Evolutionary conservation across 2,329 filamentous ascomycete genomes (phyloP).

Genomic region (Decorospora gaudefroyi): DNA sequence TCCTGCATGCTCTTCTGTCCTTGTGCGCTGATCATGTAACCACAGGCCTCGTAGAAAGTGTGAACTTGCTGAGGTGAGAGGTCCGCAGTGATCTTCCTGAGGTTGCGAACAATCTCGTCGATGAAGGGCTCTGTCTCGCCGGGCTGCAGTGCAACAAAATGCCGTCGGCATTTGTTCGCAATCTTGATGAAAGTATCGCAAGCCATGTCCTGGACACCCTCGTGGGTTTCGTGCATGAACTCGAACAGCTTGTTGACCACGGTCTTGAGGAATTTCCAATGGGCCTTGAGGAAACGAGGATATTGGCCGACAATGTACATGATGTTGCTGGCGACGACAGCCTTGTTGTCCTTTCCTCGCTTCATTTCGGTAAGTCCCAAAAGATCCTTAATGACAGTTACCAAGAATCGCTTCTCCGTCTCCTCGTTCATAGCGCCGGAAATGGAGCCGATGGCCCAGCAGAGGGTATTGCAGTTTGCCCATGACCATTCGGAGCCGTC

Average conservation of each 20-base stretch:
- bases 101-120: conserved; percentile 94
- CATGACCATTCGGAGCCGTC: conserved; percentile 97
- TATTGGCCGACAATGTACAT: conserved; percentile 99
- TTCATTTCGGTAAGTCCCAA: conserved; percentile 98
- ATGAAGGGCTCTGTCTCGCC: conserved; percentile 96
- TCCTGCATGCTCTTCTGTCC: conserved; percentile 95
- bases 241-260: conserved; percentile 99
- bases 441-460: conserved; percentile 99
- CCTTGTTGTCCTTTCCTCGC: conserved; percentile 98
- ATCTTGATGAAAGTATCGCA: conserved; percentile 99
- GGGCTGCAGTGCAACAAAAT: conserved; percentile 94
- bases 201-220: conserved; percentile 99
- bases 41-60: conserved; percentile 98
- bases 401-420: conserved; percentile 96
- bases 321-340: conserved; percentile 97
- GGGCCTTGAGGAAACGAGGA: conserved; percentile 94
- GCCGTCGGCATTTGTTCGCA: conserved; percentile 93
- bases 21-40: conserved; percentile 98
- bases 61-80: conserved; percentile 96
- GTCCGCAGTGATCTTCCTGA: conserved; percentile 94
- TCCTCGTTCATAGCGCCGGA: conserved; percentile 99
- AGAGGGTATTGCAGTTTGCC: conserved; percentile 99
- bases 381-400: conserved; percentile 98
- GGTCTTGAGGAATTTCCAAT: conserved; percentile 99
- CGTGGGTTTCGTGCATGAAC: conserved; percentile 99